phyloP scores from a whole-genome alignment of 179 eudicot species.

The Drosera spatulata region DNA sequence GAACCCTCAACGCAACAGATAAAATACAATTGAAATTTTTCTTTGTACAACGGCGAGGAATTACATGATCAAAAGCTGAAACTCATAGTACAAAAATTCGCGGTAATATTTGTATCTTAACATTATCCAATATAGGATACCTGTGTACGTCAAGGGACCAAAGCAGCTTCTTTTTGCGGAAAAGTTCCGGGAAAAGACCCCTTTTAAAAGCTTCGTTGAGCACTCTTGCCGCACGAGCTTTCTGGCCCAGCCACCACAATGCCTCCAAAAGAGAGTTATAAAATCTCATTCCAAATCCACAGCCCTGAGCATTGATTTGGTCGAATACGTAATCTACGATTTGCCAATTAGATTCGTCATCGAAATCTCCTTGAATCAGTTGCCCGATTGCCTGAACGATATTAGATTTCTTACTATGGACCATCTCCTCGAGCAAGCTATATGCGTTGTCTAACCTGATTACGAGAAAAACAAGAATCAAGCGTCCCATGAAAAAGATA shows the following conservation, averaged over 20 bases:
- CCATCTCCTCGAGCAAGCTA: slow-evolving; percentile 78
- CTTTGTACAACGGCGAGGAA: slow-evolving; percentile 1
- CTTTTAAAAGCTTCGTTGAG: slow-evolving; percentile 82
- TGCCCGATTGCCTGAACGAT: slow-evolving; percentile 86
- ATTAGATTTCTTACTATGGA: slow-evolving; percentile 58
- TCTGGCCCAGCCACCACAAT: slow-evolving; percentile 93
- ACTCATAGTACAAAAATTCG: not conserved
- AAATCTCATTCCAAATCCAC: slow-evolving; percentile 77
- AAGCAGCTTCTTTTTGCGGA: slow-evolving; percentile 58
- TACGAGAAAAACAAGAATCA: not conserved
- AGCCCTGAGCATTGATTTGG: slow-evolving; percentile 82
- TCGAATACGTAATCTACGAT: slow-evolving; percentile 91
- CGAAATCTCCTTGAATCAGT: slow-evolving; percentile 89
- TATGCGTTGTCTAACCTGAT: slow-evolving; percentile 59
- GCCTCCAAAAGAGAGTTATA: slow-evolving; percentile 85
- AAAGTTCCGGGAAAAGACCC: slow-evolving; percentile 90
- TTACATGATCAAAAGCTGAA: slow-evolving; percentile 2
- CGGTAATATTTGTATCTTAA: not conserved
- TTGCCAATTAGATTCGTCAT: slow-evolving; percentile 87
- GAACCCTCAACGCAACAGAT: not conserved
- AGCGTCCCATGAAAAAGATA: no score
- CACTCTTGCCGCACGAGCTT: slow-evolving; percentile 79
- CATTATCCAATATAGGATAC: slow-evolving; percentile 17
- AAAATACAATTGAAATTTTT: not conserved
- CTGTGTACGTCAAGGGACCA: slow-evolving; percentile 96